phyloP scores from a whole-genome alignment of 1,284 basidiomycete genomes.

The Naganishia albida region DNA sequence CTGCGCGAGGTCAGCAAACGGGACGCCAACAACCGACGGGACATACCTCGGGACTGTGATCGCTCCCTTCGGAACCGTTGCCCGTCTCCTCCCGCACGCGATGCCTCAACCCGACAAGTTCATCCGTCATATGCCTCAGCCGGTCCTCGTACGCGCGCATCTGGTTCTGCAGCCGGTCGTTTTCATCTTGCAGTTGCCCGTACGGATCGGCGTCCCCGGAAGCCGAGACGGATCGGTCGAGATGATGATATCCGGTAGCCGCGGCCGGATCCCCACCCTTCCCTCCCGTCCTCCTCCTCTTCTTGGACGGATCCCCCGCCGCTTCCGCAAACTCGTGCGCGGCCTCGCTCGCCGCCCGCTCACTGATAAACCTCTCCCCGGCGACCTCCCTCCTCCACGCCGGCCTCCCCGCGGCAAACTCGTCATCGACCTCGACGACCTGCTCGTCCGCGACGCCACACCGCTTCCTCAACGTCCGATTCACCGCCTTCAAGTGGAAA shows the following conservation, averaged over 20 bases:
- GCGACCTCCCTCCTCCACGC: slow-evolving; percentile 31
- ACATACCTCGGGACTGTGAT: slow-evolving; percentile 24
- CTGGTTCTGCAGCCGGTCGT: slow-evolving; percentile 23
- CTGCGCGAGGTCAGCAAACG: background rate
- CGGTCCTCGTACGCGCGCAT: slow-evolving; percentile 31
- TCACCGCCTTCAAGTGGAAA: slow-evolving; percentile 31
- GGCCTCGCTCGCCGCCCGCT: slow-evolving; percentile 17
- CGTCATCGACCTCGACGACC: slow-evolving; percentile 18
- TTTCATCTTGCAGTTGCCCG: slow-evolving; percentile 18
- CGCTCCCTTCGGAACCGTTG: slow-evolving; percentile 13
- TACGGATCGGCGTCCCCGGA: slow-evolving; percentile 23
- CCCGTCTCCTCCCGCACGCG: slow-evolving; percentile 21
- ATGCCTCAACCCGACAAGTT: slow-evolving; percentile 31
- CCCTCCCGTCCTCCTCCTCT: slow-evolving; percentile 1
- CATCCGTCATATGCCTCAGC: slow-evolving; percentile 31
- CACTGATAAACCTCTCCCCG: slow-evolving; percentile 21
- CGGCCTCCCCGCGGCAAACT: slow-evolving; percentile 25
- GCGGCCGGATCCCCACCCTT: background rate
- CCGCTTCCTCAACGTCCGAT: slow-evolving; percentile 28
- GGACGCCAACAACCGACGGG: no score
- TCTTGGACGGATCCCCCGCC: slow-evolving; percentile 3
- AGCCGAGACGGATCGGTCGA: slow-evolving; percentile 28
- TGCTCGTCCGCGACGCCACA: slow-evolving; percentile 9
- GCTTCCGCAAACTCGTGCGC: slow-evolving; percentile 8
- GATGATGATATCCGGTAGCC: slow-evolving; percentile 11